Percentiles rank a stretch among this genome's conserved stretches.
Evolutionary conservation across 768 basidiomycete species (phyloP).

Genomic region (Mycena polygramma): DNA sequence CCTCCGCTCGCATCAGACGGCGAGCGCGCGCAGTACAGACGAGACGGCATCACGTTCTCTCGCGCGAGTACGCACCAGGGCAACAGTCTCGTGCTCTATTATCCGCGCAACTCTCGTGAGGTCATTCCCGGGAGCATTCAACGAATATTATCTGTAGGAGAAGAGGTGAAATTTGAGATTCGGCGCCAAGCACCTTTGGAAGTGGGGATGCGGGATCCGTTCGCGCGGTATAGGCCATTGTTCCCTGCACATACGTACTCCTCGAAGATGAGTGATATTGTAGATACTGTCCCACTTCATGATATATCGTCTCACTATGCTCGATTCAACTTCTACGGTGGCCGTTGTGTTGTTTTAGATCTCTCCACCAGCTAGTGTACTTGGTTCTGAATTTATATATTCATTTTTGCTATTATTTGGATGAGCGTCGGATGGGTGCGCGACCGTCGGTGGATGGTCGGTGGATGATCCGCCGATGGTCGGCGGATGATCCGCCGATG

Average conservation of each 20-base stretch:
- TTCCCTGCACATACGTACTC: conserved; percentile 34
- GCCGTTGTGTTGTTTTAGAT: conserved; percentile 26
- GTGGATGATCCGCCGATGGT: no score
- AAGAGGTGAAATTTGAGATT: conserved; percentile 15
- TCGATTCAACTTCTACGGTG: conserved; percentile 30
- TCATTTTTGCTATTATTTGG: no score
- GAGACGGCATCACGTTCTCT: conserved; percentile 23
- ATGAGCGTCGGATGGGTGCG: no score
- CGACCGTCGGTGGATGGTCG: no score
- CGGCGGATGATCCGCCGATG: no score
- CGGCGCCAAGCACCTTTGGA: conserved; percentile 28
- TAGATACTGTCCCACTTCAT: conserved; percentile 18
- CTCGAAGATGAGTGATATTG: conserved; percentile 25
- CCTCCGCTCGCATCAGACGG: conserved; percentile 21
- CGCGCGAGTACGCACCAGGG: conserved; percentile 31
- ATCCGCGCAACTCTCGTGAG: conserved; percentile 28
- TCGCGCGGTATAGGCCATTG: conserved; percentile 28
- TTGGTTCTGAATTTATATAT: no score
- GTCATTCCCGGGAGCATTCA: conserved; percentile 32
- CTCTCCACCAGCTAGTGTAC: conserved; percentile 29
- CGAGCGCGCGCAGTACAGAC: conserved; percentile 28
- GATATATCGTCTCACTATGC: conserved; percentile 30
- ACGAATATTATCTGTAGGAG: conserved; percentile 17
- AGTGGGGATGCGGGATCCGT: conserved; percentile 20
- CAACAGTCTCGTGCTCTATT: conserved; percentile 34